Evolutionary conservation across 2,329 filamentous ascomycete genomes (phyloP).

Genomic region (Cercospora nicotianae): DNA sequence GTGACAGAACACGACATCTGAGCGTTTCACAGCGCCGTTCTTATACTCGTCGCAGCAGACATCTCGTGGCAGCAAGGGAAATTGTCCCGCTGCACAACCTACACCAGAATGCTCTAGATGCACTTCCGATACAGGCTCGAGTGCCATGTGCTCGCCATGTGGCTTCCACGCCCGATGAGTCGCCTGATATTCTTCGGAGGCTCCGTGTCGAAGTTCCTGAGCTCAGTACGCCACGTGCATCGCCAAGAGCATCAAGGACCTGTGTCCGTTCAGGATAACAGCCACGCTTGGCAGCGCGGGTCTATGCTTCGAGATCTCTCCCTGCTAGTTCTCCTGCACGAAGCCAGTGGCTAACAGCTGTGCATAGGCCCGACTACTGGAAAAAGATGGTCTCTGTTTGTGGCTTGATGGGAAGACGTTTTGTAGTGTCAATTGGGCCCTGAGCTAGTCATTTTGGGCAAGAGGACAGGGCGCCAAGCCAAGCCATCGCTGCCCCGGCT

Average conservation of each 20-base stretch:
- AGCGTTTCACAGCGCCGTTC: background rate
- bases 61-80: background rate
- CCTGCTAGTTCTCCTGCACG: background rate
- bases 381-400: background rate
- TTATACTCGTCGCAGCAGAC: background rate
- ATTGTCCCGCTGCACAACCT: background rate
- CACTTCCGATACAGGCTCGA: background rate
- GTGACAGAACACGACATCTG: background rate
- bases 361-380: background rate
- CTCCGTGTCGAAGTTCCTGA: background rate
- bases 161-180: background rate
- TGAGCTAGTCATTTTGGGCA: background rate
- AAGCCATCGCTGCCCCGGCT: background rate
- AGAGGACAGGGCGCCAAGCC: background rate
- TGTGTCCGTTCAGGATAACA: background rate
- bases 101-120: background rate
- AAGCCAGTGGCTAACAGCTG: background rate
- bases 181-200: background rate
- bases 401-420: background rate
- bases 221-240: background rate
- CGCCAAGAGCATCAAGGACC: background rate
- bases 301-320: background rate
- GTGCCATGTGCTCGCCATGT: background rate
- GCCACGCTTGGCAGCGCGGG: background rate
- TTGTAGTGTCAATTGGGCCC: background rate